A percentile compares a stretch with the other conserved stretches of the same genome.
These are phyloP conservation scores for Beauveria caledonica DNA, from an alignment of 2,329 filamentous ascomycete genomes.

Conservation along the genomic window DNA sequence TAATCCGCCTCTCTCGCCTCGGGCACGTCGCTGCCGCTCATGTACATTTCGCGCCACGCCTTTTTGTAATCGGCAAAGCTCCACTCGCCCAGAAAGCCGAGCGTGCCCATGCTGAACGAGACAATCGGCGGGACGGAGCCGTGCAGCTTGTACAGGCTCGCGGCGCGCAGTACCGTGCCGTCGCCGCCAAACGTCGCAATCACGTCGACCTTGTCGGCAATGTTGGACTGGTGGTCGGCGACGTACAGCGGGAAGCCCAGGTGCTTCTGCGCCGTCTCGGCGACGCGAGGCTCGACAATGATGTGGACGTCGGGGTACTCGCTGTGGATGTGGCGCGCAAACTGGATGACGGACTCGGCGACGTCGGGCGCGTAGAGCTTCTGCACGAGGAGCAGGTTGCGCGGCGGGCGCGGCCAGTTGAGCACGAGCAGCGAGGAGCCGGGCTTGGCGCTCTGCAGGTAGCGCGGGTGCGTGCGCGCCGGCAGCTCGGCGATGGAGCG, in stretches of 20 bases:
- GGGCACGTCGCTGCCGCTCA: constrained; percentile 54
- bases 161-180: constrained; percentile 79
- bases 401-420: constrained; percentile 45
- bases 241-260: constrained; percentile 70
- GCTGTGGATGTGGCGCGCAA: constrained; percentile 62
- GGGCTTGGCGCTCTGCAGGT: constrained; percentile 33
- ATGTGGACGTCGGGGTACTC: constrained; percentile 77
- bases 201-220: constrained; percentile 77
- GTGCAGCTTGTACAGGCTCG: constrained; percentile 61
- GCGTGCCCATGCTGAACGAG: constrained; percentile 92
- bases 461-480: constrained; percentile 26
- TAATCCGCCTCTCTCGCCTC: constrained; percentile 33
- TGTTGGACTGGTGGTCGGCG: constrained; percentile 38
- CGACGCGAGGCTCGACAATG: constrained; percentile 72
- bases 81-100: constrained; percentile 95
- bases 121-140: constrained; percentile 80
- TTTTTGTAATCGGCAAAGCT: constrained; percentile 89
- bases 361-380: constrained; percentile 50
- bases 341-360: constrained; percentile 42
- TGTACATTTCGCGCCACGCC: constrained; percentile 87
- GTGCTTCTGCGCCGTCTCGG: constrained; percentile 58
- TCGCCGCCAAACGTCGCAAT: constrained; percentile 89
- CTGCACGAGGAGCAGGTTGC: constrained; percentile 50
- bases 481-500: constrained; percentile 27
- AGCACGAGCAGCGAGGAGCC: constrained; percentile 47